A percentile compares a stretch with the other conserved stretches of the same genome.
Evolutionary conservation across 306 rosid genomes (phyloP).

Genomic region (Acacia crassicarpa): DNA sequence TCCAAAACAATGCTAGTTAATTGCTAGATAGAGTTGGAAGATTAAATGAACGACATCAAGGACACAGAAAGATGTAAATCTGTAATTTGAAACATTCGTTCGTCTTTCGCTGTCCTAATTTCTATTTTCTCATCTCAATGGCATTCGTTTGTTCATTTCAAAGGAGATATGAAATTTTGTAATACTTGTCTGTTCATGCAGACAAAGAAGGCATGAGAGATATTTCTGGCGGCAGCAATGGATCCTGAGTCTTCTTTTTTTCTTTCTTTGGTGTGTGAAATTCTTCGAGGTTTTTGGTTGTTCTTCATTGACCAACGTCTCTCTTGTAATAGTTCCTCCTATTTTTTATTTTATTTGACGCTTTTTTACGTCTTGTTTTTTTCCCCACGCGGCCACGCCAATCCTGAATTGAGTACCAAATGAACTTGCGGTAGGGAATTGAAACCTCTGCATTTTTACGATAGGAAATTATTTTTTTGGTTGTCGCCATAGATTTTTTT

Average conservation of each 20-base stretch:
- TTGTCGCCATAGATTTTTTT: background rate
- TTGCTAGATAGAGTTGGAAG: background rate
- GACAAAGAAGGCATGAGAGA: conserved; percentile 51
- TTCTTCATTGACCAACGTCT: background rate
- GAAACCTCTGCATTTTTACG: background rate
- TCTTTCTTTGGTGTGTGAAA: background rate
- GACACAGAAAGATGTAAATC: background rate
- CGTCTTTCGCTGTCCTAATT: background rate
- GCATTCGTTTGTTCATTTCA: background rate
- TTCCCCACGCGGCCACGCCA: too few species aligned
- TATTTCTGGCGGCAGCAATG: conserved; percentile 29
- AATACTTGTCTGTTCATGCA: conserved; percentile 40
- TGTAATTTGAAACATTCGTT: background rate
- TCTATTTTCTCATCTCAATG: background rate
- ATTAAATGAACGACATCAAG: background rate
- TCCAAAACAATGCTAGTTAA: background rate
- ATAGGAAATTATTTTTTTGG: background rate
- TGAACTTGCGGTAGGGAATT: background rate
- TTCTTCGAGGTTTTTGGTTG: conserved; percentile 34
- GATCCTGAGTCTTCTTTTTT: conserved; percentile 27
- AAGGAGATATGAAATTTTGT: background rate
- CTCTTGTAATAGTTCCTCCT: background rate
- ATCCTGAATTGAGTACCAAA: conserved; percentile 2
- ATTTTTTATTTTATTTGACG: background rate
- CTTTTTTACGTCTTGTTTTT: background rate